Base-by-base conservation (phyloP, 139 green algal genomes). In the Chlamydomonas incerta region DNA sequence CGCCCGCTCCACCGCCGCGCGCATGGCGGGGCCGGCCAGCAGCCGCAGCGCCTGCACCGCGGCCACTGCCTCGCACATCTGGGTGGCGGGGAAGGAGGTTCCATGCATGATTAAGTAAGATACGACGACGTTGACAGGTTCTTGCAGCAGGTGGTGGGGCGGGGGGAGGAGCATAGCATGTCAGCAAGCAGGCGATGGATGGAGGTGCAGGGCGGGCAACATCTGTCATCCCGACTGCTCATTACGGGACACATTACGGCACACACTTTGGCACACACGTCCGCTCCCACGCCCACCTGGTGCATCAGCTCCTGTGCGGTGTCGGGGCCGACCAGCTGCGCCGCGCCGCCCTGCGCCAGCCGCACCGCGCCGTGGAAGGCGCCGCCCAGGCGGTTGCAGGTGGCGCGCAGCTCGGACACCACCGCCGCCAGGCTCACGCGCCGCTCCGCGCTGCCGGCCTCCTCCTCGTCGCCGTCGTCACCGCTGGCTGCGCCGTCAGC, bases 271-370 rank as follows among this genome's bases (percentile, higher is more conserved):
- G n/a, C n/a, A n/a, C n/a, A n/a, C n/a, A n/a, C n/a, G n/a, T n/a
- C n/a, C n/a, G n/a, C n/a, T n/a, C n/a, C n/a, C n/a, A n/a, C n/a
- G n/a, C n/a, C n/a, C 46, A 76, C 71, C 46, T 76, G 71, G 24
- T 62, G 24, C 11, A 76, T 26, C 26, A 76, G 46, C 71, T 62
- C 46, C 11, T 24, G 41, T 4, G 71, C 71, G 46, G 23, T 35
- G 41, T 26, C 46, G 2, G 3, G 11, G 41, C 41, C 8, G 24
- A 80, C 47, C 72, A 47, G 4, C 9, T 46, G 15, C 50, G n/a
- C 72, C 14, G 29, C n/a, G 13, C 72, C 72, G 20, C 72, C 50
- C 50, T 66, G 72, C 72, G 72, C 72, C 50, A 80, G 72, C 72
- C 50, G 47, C 29, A 47, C 29, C 0, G 47, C 72, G 50, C 50